phyloP scores from a whole-genome alignment of 129 eudicot species.

The Artemisia annua region DNA sequence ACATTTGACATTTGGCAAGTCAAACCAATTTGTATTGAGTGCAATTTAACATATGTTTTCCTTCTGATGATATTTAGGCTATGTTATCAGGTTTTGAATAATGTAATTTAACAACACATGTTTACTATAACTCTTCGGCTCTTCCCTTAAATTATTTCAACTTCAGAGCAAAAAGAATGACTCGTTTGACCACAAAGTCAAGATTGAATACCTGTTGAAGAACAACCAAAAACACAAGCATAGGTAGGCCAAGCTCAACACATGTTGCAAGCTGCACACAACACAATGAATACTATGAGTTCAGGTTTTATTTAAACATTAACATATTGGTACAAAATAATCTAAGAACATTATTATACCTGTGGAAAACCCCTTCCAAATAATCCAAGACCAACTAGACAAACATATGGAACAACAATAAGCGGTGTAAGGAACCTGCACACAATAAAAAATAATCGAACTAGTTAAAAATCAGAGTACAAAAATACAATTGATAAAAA shows the following conservation, averaged over 20 bases:
- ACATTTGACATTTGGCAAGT: slow-evolving; percentile 1
- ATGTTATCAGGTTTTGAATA: too few species aligned
- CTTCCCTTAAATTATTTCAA: background rate
- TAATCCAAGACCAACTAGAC: slow-evolving; percentile 83
- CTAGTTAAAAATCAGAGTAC: background rate
- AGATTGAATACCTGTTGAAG: slow-evolving; percentile 64
- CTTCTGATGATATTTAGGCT: too few species aligned
- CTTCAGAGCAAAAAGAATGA: background rate
- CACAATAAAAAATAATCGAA: background rate
- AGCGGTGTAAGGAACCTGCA: slow-evolving; percentile 86
- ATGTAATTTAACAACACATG: background rate
- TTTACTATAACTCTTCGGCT: slow-evolving; percentile 4
- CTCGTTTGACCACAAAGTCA: slow-evolving; percentile 10
- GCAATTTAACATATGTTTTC: background rate
- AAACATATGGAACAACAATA: slow-evolving; percentile 68
- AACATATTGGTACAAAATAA: background rate
- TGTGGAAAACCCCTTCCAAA: slow-evolving; percentile 84
- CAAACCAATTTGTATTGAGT: background rate
- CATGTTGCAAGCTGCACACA: slow-evolving; percentile 66
- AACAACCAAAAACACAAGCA: slow-evolving; percentile 70
- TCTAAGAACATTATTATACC: slow-evolving; percentile 37
- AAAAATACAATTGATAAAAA: background rate
- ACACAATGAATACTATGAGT: slow-evolving; percentile 4
- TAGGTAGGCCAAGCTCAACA: slow-evolving; percentile 85
- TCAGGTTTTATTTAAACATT: background rate